phyloP scores from a whole-genome alignment of 148 eudicot genomes.

The Dysphania ambrosioides region DNA sequence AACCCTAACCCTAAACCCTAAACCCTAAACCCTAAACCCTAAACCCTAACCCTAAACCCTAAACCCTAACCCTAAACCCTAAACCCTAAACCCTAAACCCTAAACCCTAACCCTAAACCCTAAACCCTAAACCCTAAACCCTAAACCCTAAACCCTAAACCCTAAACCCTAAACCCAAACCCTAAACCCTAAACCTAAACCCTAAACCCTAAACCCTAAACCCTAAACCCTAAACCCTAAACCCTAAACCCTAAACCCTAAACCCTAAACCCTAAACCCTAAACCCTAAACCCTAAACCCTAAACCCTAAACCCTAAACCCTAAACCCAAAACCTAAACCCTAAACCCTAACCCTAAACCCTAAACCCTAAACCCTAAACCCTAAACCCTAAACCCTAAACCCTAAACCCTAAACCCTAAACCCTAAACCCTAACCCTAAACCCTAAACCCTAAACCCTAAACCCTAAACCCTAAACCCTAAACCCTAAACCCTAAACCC shows the following conservation, averaged over 20 bases:
- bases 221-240: conserved; percentile 35
- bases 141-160: conserved; percentile 22
- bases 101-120: conserved; percentile 18
- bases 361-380: conserved; percentile 26
- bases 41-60: conserved; percentile 33
- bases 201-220: conserved; percentile 29
- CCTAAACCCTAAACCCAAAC: conserved; percentile 21
- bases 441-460: conserved; percentile 25
- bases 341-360: conserved; percentile 26
- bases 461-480: conserved; percentile 24
- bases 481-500: conserved; percentile 30
- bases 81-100: conserved; percentile 21
- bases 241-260: conserved; percentile 23
- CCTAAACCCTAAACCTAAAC: conserved; percentile 21
- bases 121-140: conserved; percentile 23
- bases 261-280: conserved; percentile 20
- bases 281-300: conserved; percentile 23
- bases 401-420: conserved; percentile 27
- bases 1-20: conserved; percentile 30
- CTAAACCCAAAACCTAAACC: conserved; percentile 20
- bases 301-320: conserved; percentile 24
- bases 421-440: conserved; percentile 21
- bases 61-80: conserved; percentile 25
- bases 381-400: conserved; percentile 31
- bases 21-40: conserved; percentile 33